phyloP scores from a whole-genome alignment of 768 basidiomycete species.

The Lentinula lateritia region DNA sequence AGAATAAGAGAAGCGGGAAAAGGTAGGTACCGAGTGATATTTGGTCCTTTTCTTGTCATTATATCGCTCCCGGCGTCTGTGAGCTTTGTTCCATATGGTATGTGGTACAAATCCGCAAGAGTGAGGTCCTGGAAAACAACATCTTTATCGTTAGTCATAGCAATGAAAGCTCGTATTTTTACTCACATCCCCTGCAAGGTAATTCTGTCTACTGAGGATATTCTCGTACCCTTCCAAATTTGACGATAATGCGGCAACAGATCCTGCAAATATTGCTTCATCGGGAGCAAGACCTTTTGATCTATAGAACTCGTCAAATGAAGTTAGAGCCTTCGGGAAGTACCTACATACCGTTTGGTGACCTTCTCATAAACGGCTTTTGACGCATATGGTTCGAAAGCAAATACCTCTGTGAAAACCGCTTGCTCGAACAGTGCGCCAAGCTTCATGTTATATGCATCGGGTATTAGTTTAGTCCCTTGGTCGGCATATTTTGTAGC shows the following conservation, averaged over 20 bases:
- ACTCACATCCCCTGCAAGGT: conserved; percentile 53
- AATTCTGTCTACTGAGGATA: conserved; percentile 47
- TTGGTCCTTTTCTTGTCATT: conserved; percentile 24
- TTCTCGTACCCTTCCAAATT: conserved; percentile 48
- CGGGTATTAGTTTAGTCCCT: conserved; percentile 47
- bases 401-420: conserved; percentile 42
- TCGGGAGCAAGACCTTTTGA: conserved; percentile 21
- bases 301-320: conserved; percentile 15
- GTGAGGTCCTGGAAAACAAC: conserved; percentile 25
- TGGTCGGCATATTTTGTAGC: conserved; percentile 46
- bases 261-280: conserved; percentile 20
- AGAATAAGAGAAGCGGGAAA: not conserved
- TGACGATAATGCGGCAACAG: conserved; percentile 24
- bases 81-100: conserved; percentile 25
- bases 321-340: not conserved
- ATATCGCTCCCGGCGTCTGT: conserved; percentile 14
- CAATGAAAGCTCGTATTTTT: conserved; percentile 5
- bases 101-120: conserved; percentile 47
- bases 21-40: conserved; percentile 28
- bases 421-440: conserved; percentile 41
- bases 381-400: conserved; percentile 41
- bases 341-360: conserved; percentile 39
- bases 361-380: conserved; percentile 42
- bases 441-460: conserved; percentile 30
- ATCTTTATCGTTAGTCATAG: not conserved